These are phyloP conservation scores for Rubia tinctorum DNA, from an alignment of 305 asterid genomes.

Conservation along the genomic window DNA sequence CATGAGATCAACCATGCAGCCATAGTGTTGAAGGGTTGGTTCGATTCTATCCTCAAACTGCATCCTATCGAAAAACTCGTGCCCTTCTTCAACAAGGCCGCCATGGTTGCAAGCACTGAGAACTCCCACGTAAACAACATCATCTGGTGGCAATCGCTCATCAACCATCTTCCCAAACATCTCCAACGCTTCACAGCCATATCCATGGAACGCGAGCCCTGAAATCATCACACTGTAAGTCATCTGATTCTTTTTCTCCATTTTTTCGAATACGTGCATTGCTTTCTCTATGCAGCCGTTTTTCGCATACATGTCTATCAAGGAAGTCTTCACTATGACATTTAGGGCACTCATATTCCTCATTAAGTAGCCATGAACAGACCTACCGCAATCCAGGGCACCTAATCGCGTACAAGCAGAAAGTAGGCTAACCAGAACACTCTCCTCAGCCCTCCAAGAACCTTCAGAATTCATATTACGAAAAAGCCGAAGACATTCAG, in stretches of 20 bases:
- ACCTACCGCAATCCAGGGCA: constrained; percentile 53
- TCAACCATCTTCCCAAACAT: constrained; percentile 53
- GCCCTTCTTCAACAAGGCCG: constrained; percentile 58
- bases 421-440: constrained; percentile 64
- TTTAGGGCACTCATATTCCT: constrained; percentile 65
- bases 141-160: constrained; percentile 54
- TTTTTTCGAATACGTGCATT: constrained; percentile 42
- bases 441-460: constrained; percentile 71
- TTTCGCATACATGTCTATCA: constrained; percentile 62
- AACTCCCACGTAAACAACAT: constrained; percentile 60
- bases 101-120: constrained; percentile 64
- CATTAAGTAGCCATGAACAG: constrained; percentile 52
- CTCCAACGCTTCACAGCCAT: constrained; percentile 48
- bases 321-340: constrained; percentile 56
- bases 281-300: constrained; percentile 68
- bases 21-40: constrained; percentile 72
- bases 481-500: constrained; percentile 54
- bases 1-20: constrained; percentile 78
- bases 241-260: constrained; percentile 45
- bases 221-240: constrained; percentile 66
- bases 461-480: constrained; percentile 40
- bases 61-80: constrained; percentile 47
- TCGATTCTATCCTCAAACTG: constrained; percentile 40
- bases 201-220: constrained; percentile 70
- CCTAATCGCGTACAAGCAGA: constrained; percentile 69